Conservation (phyloP, 352 stramenopile species). For the Globisporangium apiculatum region DNA sequence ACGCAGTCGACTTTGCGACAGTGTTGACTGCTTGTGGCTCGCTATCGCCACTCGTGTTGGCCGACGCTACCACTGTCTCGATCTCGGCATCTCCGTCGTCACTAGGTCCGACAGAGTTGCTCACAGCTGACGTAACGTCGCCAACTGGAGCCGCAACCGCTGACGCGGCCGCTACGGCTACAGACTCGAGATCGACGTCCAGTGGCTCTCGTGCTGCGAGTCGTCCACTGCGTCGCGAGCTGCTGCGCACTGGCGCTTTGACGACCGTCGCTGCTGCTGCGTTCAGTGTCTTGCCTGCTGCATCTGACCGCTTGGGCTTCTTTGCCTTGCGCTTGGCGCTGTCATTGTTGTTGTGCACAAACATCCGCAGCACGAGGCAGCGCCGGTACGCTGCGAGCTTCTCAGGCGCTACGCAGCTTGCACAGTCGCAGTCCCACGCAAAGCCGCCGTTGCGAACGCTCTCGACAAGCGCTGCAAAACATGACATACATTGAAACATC, state of each 20-base stretch:
- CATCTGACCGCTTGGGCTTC: not conserved
- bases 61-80: not conserved
- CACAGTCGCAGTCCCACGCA: slow-evolving; percentile 31
- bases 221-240: not conserved
- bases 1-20: not conserved
- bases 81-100: not conserved
- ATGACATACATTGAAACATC: slow-evolving; percentile 41
- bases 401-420: slow-evolving; percentile 29
- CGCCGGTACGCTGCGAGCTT: slow-evolving; percentile 26
- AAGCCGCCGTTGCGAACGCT: slow-evolving; percentile 27
- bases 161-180: not conserved
- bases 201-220: not conserved
- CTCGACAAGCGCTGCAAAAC: slow-evolving; percentile 35
- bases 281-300: not conserved
- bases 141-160: not conserved
- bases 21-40: not conserved
- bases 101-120: too few relatives aligned
- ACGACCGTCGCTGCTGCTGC: not conserved
- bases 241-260: not conserved
- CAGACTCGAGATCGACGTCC: not conserved
- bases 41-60: too few relatives aligned
- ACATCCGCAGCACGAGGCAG: slow-evolving; percentile 27
- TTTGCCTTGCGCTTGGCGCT: slow-evolving; percentile 1
- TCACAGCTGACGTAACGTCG: too few relatives aligned
- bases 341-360: slow-evolving; percentile 29